Percentiles rank a stretch among this genome's conserved stretches.
Evolutionary conservation across 108 stramenopile genomes (phyloP).

Genomic region (Asterionellopsis glacialis): DNA sequence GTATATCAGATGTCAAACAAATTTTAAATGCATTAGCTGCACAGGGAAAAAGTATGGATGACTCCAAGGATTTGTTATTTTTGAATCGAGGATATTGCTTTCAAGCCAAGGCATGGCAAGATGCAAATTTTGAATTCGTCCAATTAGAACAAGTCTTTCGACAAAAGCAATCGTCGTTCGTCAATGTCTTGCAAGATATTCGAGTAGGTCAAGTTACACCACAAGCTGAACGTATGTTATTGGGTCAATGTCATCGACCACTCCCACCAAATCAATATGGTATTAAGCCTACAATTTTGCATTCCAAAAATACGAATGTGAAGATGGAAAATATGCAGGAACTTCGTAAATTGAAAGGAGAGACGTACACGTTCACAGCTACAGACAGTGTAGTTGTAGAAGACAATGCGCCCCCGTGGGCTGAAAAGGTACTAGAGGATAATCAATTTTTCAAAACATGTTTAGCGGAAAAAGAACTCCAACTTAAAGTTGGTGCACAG

Average conservation of each 20-base stretch:
- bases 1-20: conserved; percentile 17
- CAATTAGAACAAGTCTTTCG: conserved; percentile 73
- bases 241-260: conserved; percentile 18
- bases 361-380: conserved; percentile 35
- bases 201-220: conserved; percentile 39
- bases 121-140: conserved; percentile 21
- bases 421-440: conserved; percentile 20
- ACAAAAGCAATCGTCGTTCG: conserved; percentile 64
- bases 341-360: conserved; percentile 43
- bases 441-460: conserved; percentile 28
- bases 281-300: conserved; percentile 50
- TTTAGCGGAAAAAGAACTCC: conserved; percentile 37
- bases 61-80: conserved; percentile 17
- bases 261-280: conserved; percentile 29
- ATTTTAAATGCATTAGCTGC: conserved; percentile 13
- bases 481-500: conserved; percentile 67
- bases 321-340: conserved; percentile 56
- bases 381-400: conserved; percentile 41
- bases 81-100: conserved; percentile 43
- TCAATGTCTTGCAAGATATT: conserved; percentile 71
- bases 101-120: conserved; percentile 29
- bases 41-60: conserved; percentile 3
- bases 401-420: conserved; percentile 25
- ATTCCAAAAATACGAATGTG: conserved; percentile 73
- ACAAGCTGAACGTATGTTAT: conserved; percentile 7